Evolutionary conservation across 352 stramenopile species (phyloP).

Genomic region (Pythium rhizo-oryzae): DNA sequence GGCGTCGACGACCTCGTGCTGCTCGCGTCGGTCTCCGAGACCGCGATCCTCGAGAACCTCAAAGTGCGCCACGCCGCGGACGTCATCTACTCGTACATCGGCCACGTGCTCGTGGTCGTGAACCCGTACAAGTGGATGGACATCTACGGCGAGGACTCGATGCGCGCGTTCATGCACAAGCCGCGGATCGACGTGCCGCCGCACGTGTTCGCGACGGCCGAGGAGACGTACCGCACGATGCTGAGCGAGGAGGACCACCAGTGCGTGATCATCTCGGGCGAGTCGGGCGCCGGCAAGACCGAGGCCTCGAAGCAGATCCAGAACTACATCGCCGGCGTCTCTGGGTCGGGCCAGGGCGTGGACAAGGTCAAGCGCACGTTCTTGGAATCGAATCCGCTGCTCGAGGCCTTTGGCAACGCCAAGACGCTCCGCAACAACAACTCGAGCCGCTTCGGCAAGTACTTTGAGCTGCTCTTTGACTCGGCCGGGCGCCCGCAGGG

Average conservation of each 20-base stretch:
- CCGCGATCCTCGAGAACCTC: conserved; percentile 87
- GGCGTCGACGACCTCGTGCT: conserved; percentile 87
- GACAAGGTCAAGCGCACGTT: conserved; percentile 92
- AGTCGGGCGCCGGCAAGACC: conserved; percentile 86
- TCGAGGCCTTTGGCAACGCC: conserved; percentile 97
- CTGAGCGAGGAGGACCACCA: conserved; percentile 89
- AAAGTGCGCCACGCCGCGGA: conserved; percentile 86
- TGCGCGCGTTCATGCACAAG: conserved; percentile 86
- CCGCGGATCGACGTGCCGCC: conserved; percentile 85
- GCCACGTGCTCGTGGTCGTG: conserved; percentile 86
- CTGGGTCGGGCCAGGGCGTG: conserved; percentile 70
- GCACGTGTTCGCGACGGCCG: conserved; percentile 86
- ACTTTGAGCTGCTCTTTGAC: conserved; percentile 95
- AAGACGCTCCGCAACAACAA: conserved; percentile 96
- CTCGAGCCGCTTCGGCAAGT: conserved; percentile 95
- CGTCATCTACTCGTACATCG: conserved; percentile 90
- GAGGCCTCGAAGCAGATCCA: conserved; percentile 91
- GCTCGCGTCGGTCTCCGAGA: conserved; percentile 68
- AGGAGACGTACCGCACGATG: conserved; percentile 89
- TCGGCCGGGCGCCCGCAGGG: conserved; percentile 75
- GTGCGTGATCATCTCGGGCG: conserved; percentile 90
- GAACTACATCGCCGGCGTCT: conserved; percentile 89
- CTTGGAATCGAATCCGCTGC: conserved; percentile 94
- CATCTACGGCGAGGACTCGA: conserved; percentile 84
- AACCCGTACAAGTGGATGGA: conserved; percentile 92